Conservation (phyloP, 129 eudicot species). For the Flaveria sonorensis region DNA sequence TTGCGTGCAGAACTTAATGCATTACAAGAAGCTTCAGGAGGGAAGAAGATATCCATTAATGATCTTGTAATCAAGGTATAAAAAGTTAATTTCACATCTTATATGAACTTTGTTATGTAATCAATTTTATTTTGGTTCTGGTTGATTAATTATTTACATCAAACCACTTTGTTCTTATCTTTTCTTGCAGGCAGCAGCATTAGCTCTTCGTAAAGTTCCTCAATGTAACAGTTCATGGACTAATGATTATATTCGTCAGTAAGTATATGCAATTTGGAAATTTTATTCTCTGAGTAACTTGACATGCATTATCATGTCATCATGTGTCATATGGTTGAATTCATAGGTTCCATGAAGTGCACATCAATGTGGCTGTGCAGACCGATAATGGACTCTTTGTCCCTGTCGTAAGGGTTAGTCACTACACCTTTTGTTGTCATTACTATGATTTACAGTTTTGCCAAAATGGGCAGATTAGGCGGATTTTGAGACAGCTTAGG, state of each 20-base stretch:
- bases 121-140: not conserved
- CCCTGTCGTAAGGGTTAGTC: constrained; percentile 78
- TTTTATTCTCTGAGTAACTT: not conserved
- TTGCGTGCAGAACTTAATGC: constrained; percentile 71
- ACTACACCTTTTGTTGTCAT: not conserved
- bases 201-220: constrained; percentile 98
- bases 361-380: constrained; percentile 98
- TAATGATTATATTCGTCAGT: constrained; percentile 92
- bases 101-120: not conserved
- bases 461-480: not conserved
- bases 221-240: constrained; percentile 97
- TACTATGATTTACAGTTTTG: not conserved
- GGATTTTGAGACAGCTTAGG: not conserved
- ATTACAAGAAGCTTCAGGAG: constrained; percentile 94
- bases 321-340: constrained; percentile 16
- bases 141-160: not conserved
- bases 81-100: not conserved
- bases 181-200: constrained; percentile 87
- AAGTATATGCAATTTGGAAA: constrained; percentile 37
- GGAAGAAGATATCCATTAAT: constrained; percentile 82
- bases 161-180: constrained; percentile 16
- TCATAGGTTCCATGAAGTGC: constrained; percentile 76
- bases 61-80: constrained; percentile 96
- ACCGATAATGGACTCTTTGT: constrained; percentile 94
- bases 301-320: constrained; percentile 22